Conservation (phyloP, 2,329 filamentous ascomycete genomes). For the Epichloe amarillans region DNA sequence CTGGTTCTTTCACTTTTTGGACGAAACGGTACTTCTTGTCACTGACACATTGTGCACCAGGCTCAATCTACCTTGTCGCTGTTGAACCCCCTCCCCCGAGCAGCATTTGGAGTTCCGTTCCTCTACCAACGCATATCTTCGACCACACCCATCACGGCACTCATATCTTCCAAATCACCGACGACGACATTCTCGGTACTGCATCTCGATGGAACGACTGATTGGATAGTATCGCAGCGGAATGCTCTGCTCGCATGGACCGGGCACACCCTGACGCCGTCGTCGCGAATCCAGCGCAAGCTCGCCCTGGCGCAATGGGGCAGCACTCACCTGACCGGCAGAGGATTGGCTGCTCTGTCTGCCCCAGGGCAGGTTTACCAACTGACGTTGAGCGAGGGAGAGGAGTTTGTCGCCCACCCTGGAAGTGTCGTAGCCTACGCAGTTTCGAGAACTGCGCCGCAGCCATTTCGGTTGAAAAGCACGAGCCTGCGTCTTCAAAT, state of each 20-base stretch:
- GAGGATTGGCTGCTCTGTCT: constrained; percentile 72
- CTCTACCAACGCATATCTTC: constrained; percentile 86
- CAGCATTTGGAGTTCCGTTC: constrained; percentile 77
- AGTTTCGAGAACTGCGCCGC: constrained; percentile 57
- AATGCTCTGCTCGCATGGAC: constrained; percentile 93
- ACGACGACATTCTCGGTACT: constrained; percentile 78
- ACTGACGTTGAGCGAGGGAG: constrained; percentile 64
- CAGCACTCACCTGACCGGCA: constrained; percentile 73
- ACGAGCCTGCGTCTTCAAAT: constrained; percentile 68
- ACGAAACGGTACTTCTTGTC: neutral
- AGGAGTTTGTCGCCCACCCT: constrained; percentile 85
- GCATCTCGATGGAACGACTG: constrained; percentile 81
- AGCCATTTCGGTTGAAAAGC: constrained; percentile 74
- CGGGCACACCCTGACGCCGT: constrained; percentile 67
- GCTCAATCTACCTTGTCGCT: constrained; percentile 80
- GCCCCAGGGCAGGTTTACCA: constrained; percentile 86
- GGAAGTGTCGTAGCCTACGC: constrained; percentile 87
- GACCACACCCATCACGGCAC: constrained; percentile 72
- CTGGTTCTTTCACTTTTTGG: neutral
- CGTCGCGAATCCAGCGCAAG: constrained; percentile 59
- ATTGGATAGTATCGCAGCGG: constrained; percentile 87
- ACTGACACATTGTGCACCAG: constrained; percentile 27
- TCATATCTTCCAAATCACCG: constrained; percentile 78
- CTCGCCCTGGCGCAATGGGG: constrained; percentile 84
- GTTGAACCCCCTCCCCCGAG: constrained; percentile 62